These are phyloP conservation scores for Trifolium dubium DNA, from an alignment of 306 rosid species.

Conservation along the genomic window DNA sequence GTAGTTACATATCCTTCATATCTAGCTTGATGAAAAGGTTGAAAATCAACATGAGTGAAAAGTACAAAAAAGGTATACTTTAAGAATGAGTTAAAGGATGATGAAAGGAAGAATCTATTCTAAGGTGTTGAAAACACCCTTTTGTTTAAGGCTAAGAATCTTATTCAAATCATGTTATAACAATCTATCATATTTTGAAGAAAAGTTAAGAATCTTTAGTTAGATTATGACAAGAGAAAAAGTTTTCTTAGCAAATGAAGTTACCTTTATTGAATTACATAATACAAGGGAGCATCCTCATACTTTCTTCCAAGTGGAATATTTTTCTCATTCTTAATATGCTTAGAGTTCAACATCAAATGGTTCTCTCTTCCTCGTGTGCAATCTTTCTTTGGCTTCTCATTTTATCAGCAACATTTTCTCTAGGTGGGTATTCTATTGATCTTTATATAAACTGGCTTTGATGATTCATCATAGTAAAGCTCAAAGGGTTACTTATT, in stretches of 20 bases:
- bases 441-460: slow-evolving; percentile 3
- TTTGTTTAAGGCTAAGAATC: slow-evolving; percentile 72
- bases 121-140: slow-evolving; percentile 48
- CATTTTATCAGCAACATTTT: slow-evolving; percentile 51
- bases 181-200: slow-evolving; percentile 31
- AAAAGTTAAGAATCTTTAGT: slow-evolving; percentile 55
- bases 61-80: slow-evolving; percentile 53
- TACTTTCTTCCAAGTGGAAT: slow-evolving; percentile 49
- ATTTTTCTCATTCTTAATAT: slow-evolving; percentile 44
- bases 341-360: slow-evolving; percentile 41
- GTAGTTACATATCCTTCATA: slow-evolving; percentile 13
- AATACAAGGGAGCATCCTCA: slow-evolving; percentile 36
- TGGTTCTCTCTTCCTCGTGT: slow-evolving; percentile 44
- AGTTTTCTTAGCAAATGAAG: slow-evolving; percentile 44
- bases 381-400: slow-evolving; percentile 52
- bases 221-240: slow-evolving; percentile 51
- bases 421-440: slow-evolving; percentile 51
- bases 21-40: slow-evolving; percentile 34
- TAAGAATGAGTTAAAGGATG: slow-evolving; percentile 55
- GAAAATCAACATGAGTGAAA: slow-evolving; percentile 32
- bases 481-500: background rate
- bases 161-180: slow-evolving; percentile 30
- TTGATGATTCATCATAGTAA: background rate
- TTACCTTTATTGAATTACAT: slow-evolving; percentile 55
- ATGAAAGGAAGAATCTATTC: slow-evolving; percentile 80